Evolutionary conservation across 768 basidiomycete genomes (phyloP), one percentile per base, ranked within the genome.

Genomic region (Rhodotorula paludigena): DNA sequence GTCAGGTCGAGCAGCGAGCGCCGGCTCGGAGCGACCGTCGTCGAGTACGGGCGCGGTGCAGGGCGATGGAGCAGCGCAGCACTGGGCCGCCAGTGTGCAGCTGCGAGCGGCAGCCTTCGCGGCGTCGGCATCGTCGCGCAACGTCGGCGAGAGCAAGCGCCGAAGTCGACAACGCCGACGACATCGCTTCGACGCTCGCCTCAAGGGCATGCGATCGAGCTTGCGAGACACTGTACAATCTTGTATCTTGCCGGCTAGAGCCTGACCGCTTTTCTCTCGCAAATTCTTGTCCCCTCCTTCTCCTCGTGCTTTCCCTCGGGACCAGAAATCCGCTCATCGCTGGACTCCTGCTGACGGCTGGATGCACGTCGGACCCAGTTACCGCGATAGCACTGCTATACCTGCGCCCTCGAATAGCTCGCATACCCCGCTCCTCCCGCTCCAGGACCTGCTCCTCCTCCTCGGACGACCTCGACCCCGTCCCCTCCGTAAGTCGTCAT

Each of bases 1-100:
- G 57, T 39, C 14, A 66, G 9, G 60, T 72, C 71, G 33, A 33
- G 57, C n/a, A 35, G 32, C 1, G 54, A 32, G 1, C 60, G 55
- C 0, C 53, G 35, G 4, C 38, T 28, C 0, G 59, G 32, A 1
- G 65, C 51, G 12, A 52, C 35, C 3, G 64, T 20, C 23, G 57
- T 47, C 2, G 33, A n/a, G 47, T n/a, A 60, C 23, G n/a, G 12
- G 7, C 30, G 54, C 1, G 38, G 23, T 1, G 36, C 12, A 18
- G 38, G 56, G 33, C 48, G 49, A 16, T 39, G 51, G 8, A 33
- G 32, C 6, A 42, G 49, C n/a, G 52, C 38, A 2, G 20, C 38
- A 52, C 16, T 14, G 30, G 10, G 30, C 41, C 14, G 28, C 32
- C 20, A 21, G 4, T 21, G 18, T 18, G 30, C 15, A 18, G 30